A percentile compares a stretch with the other conserved stretches of the same genome.
Evolutionary conservation across 1,284 basidiomycete species (phyloP).

Genomic region (Moniliophthora roreri): DNA sequence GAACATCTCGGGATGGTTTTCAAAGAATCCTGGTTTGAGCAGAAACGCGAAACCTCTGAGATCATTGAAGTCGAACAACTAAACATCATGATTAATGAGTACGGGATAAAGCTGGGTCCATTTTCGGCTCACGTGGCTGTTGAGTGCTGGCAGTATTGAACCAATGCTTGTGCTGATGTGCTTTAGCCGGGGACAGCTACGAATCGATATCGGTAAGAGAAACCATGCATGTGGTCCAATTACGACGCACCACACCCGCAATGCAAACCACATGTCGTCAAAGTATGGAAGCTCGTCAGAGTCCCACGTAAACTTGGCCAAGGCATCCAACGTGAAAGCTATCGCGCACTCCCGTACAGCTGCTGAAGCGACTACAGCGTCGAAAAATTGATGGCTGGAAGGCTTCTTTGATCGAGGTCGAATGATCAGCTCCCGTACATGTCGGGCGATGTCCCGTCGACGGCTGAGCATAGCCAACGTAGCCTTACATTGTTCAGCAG

Average conservation of each 20-base stretch:
- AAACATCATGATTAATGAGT: constrained; percentile 12
- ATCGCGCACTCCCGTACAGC: constrained; percentile 44
- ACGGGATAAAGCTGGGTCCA: background rate
- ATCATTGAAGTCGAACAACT: constrained; percentile 68
- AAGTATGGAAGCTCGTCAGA: constrained; percentile 61
- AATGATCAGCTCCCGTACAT: constrained; percentile 58
- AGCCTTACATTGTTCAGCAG: constrained; percentile 52
- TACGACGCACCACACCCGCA: constrained; percentile 56
- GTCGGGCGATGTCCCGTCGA: constrained; percentile 57
- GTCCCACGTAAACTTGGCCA: constrained; percentile 66
- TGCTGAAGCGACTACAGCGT: constrained; percentile 41
- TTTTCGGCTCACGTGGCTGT: constrained; percentile 53
- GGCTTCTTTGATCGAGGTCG: constrained; percentile 36
- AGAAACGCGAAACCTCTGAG: constrained; percentile 59
- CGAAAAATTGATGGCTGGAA: constrained; percentile 26
- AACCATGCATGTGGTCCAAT: background rate
- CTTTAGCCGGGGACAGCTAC: constrained; percentile 61
- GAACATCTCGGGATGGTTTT: constrained; percentile 51
- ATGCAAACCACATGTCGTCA: constrained; percentile 74
- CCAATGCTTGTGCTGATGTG: constrained; percentile 63
- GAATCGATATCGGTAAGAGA: constrained; percentile 2
- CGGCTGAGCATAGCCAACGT: constrained; percentile 62
- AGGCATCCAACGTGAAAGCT: constrained; percentile 55
- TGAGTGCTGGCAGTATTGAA: constrained; percentile 49
- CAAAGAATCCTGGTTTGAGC: constrained; percentile 61